Evolutionary conservation across 1,139 yeast genomes (phyloP).

Genomic region (Suhomyces bolitotheri): DNA sequence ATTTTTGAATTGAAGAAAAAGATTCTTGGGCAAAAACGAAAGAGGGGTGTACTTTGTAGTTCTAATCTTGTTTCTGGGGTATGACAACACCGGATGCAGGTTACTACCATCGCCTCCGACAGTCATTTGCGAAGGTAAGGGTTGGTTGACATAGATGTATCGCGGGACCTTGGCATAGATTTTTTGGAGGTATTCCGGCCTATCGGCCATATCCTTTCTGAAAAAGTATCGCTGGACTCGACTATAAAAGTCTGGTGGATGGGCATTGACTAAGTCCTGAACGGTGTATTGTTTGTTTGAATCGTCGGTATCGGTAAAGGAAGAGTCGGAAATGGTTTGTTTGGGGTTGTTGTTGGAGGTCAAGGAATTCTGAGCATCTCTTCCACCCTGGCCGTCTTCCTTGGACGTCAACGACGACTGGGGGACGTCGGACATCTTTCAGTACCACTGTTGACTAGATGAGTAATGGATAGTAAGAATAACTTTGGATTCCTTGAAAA

Average conservation of each 20-base stretch:
- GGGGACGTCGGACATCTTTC: constrained; percentile 6
- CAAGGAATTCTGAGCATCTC: constrained; percentile 2
- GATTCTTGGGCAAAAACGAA: constrained; percentile 82
- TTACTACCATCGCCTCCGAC: constrained; percentile 10
- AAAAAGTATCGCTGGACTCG: constrained; percentile 31
- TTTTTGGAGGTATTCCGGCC: constrained; percentile 39
- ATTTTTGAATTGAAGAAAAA: constrained; percentile 76
- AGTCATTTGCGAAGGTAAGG: constrained; percentile 32
- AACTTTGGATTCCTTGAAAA: too few relatives aligned
- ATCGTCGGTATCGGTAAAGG: constrained; percentile 3
- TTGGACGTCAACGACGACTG: constrained; percentile 10
- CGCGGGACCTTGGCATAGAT: constrained; percentile 40
- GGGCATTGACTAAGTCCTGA: constrained; percentile 27
- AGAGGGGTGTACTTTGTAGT: constrained; percentile 95
- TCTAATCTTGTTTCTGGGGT: constrained; percentile 88
- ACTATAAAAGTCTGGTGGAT: constrained; percentile 36
- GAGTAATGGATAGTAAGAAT: neutral
- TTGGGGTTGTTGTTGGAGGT: constrained; percentile 6
- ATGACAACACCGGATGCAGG: constrained; percentile 48
- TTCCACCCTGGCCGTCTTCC: constrained; percentile 3
- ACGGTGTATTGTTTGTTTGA: constrained; percentile 9
- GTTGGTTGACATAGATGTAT: constrained; percentile 39
- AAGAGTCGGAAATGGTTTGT: constrained; percentile 3
- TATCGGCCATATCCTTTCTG: constrained; percentile 31
- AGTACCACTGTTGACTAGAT: neutral